Percentiles rank a stretch among this genome's conserved stretches.
These are phyloP conservation scores for Geotrichum carabidarum DNA, from an alignment of 1,139 yeast species.

Conservation along the genomic window DNA sequence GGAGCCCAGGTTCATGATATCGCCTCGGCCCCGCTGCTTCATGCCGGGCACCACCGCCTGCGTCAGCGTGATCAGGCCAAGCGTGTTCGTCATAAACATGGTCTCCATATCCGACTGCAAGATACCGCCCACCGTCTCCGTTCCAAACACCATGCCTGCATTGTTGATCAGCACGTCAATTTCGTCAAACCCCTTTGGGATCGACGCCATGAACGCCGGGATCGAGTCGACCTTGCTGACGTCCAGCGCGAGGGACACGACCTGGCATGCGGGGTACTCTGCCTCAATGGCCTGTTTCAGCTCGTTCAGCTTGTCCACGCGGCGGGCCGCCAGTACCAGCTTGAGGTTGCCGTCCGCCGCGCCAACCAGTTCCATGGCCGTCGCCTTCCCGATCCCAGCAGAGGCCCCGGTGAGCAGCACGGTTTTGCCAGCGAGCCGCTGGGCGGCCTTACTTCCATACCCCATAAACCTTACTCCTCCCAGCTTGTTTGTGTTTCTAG, in stretches of 20 bases:
- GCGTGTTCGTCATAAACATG: conserved; percentile 68
- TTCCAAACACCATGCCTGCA: conserved; percentile 77
- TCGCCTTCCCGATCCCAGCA: conserved; percentile 73
- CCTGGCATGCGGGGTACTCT: conserved; percentile 44
- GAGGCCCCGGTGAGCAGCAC: conserved; percentile 72
- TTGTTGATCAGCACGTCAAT: conserved; percentile 62
- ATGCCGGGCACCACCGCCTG: conserved; percentile 50
- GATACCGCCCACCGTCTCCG: conserved; percentile 59
- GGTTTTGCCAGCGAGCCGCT: conserved; percentile 56
- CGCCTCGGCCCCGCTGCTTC: conserved; percentile 57
- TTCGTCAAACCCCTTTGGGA: conserved; percentile 39
- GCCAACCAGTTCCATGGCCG: conserved; percentile 65
- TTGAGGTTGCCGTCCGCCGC: conserved; percentile 65
- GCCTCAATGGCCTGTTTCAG: conserved; percentile 45
- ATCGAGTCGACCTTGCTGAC: conserved; percentile 48
- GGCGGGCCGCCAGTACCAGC: conserved; percentile 64
- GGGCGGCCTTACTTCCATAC: conserved; percentile 55
- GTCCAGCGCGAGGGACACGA: conserved; percentile 54
- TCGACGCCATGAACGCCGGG: conserved; percentile 45
- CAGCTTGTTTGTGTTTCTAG: too few relatives aligned
- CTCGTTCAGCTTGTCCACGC: conserved; percentile 46
- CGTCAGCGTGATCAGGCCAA: conserved; percentile 66
- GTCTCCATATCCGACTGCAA: conserved; percentile 50
- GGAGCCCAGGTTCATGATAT: conserved; percentile 76
- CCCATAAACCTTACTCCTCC: conserved; percentile 29